These are phyloP conservation scores for Balansia obtecta DNA, from an alignment of 2,329 filamentous ascomycete genomes.

Conservation along the genomic window DNA sequence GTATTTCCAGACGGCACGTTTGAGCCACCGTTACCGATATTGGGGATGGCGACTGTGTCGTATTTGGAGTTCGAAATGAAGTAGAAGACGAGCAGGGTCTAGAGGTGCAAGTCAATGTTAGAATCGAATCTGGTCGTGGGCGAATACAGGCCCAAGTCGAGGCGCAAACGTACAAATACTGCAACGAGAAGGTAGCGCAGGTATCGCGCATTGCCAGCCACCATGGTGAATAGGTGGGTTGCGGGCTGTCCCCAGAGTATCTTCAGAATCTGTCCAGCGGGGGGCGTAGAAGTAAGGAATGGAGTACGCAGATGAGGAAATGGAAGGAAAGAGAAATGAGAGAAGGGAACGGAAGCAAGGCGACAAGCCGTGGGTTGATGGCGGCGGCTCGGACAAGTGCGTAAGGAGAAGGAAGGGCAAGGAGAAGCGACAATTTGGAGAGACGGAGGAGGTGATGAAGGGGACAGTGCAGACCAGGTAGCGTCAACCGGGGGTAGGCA, in stretches of 20 bases:
- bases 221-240: slow-evolving; percentile 30
- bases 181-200: slow-evolving; percentile 70
- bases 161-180: slow-evolving; percentile 54
- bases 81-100: slow-evolving; percentile 64
- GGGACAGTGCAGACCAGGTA: too few species aligned
- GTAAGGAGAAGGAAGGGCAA: background rate
- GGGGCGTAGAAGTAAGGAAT: background rate
- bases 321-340: background rate
- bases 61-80: slow-evolving; percentile 56
- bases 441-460: background rate
- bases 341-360: background rate
- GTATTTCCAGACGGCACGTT: background rate
- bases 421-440: background rate
- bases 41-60: slow-evolving; percentile 23
- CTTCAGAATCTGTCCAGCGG: background rate
- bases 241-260: slow-evolving; percentile 1
- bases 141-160: too few species aligned
- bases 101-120: background rate
- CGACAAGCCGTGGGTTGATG: background rate
- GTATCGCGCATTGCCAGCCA: slow-evolving; percentile 61
- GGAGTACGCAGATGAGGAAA: too few species aligned
- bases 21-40: background rate
- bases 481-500: background rate
- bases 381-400: background rate
- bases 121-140: background rate